These are phyloP conservation scores for Ustilago cynodontis DNA, from an alignment of 1,284 basidiomycete genomes.

Conservation along the genomic window DNA sequence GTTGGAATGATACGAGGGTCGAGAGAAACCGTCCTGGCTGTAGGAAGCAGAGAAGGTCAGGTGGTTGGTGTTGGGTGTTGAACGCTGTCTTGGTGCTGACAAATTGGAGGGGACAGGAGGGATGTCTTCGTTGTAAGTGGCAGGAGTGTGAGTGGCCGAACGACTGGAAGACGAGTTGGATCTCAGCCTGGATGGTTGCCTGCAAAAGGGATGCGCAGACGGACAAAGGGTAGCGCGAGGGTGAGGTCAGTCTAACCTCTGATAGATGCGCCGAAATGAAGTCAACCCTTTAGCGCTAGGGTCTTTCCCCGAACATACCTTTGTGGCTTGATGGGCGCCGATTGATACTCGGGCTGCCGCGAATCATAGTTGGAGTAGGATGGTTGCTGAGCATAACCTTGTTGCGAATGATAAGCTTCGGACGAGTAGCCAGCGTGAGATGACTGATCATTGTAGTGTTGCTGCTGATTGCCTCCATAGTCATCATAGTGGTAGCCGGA, in stretches of 20 bases:
- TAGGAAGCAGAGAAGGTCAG: slow-evolving; percentile 12
- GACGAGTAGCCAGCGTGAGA: slow-evolving; percentile 15
- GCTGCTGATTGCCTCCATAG: slow-evolving; percentile 16
- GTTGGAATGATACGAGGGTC: slow-evolving; percentile 18
- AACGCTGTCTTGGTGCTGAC: slow-evolving; percentile 24
- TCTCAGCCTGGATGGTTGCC: slow-evolving; percentile 34
- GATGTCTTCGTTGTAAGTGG: slow-evolving; percentile 26
- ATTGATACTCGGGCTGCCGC: slow-evolving; percentile 32
- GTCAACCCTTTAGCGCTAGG: too few relatives aligned
- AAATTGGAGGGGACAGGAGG: slow-evolving; percentile 36
- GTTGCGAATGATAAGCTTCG: slow-evolving; percentile 17
- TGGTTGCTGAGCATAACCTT: slow-evolving; percentile 17
- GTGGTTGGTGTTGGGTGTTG: not conserved
- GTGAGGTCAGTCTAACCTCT: not conserved
- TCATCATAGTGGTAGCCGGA: slow-evolving; percentile 18
- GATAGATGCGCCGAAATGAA: not conserved
- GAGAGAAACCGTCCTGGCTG: slow-evolving; percentile 20
- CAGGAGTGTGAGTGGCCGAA: slow-evolving; percentile 16
- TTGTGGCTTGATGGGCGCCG: slow-evolving; percentile 35
- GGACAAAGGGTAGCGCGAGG: not conserved
- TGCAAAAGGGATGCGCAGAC: not conserved
- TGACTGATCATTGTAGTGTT: slow-evolving; percentile 13
- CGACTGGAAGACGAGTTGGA: slow-evolving; percentile 35
- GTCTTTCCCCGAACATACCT: slow-evolving; percentile 23
- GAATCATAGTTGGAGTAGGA: slow-evolving; percentile 18